phyloP scores from a whole-genome alignment of 1,284 basidiomycete genomes.

The Rhodotorula mucilaginosa region DNA sequence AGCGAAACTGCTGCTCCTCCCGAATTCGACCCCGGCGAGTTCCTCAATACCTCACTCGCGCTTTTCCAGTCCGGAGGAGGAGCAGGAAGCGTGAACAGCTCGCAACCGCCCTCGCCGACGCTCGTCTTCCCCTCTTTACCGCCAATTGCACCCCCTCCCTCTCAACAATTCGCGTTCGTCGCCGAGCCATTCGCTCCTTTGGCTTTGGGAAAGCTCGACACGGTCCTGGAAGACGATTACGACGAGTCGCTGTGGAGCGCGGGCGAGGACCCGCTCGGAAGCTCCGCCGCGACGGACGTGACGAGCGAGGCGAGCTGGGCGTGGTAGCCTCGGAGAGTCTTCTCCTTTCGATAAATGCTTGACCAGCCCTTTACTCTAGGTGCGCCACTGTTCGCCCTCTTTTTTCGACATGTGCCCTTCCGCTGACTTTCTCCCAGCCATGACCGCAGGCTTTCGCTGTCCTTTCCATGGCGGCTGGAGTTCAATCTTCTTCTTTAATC shows the following conservation, averaged over 20 bases:
- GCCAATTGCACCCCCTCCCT: not conserved
- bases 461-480: too few relatives aligned
- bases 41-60: not conserved
- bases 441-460: too few relatives aligned
- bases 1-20: not conserved
- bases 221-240: conserved; percentile 1
- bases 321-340: not conserved
- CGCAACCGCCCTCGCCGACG: conserved; percentile 4
- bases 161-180: not conserved
- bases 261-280: conserved; percentile 12
- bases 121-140: not conserved
- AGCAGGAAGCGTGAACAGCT: not conserved
- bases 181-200: not conserved
- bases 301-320: conserved; percentile 25
- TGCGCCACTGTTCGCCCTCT: not conserved
- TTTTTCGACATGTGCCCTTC: too few relatives aligned
- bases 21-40: not conserved
- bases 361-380: not conserved
- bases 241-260: conserved; percentile 14
- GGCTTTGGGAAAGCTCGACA: not conserved
- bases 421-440: too few relatives aligned
- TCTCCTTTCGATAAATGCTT: not conserved
- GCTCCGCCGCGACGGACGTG: conserved; percentile 11
- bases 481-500: too few relatives aligned
- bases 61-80: not conserved